Percentiles rank a stretch among this genome's conserved stretches.
These are phyloP conservation scores for Trametes villosa DNA, from an alignment of 768 basidiomycete genomes.

Conservation along the genomic window DNA sequence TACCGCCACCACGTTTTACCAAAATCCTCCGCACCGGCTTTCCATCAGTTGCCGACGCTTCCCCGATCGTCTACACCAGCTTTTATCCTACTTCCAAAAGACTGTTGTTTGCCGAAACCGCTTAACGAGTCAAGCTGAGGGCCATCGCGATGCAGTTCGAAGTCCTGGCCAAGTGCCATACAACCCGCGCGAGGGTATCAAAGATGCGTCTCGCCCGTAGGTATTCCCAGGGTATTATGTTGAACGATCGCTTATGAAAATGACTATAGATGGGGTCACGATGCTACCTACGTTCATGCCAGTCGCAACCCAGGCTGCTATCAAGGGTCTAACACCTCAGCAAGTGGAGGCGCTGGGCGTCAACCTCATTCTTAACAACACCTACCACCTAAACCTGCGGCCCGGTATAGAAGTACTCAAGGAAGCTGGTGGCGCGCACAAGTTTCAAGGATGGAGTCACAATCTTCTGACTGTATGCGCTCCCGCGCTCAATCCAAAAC, in stretches of 20 bases:
- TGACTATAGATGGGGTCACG: slow-evolving; percentile 70
- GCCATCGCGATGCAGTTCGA: slow-evolving; percentile 73
- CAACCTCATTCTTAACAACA: slow-evolving; percentile 86
- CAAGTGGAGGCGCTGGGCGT: slow-evolving; percentile 83
- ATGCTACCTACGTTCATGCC: slow-evolving; percentile 93
- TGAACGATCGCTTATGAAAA: slow-evolving; percentile 4
- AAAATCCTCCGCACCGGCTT: neutral
- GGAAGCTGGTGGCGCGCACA: slow-evolving; percentile 83
- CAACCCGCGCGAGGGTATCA: slow-evolving; percentile 84
- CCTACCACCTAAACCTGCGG: slow-evolving; percentile 87
- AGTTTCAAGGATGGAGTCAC: slow-evolving; percentile 85
- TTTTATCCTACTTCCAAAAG: neutral
- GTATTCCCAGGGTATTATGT: slow-evolving; percentile 33
- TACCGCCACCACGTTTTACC: slow-evolving; percentile 19
- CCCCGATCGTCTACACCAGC: neutral
- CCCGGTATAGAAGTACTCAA: slow-evolving; percentile 78
- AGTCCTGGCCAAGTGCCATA: slow-evolving; percentile 78
- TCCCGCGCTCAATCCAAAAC: neutral
- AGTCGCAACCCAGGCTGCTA: slow-evolving; percentile 89
- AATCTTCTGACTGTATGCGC: slow-evolving; percentile 77
- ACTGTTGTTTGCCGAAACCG: neutral
- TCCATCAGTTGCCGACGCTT: neutral
- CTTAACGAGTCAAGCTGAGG: slow-evolving; percentile 1
- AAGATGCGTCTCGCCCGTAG: slow-evolving; percentile 81
- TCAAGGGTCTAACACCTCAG: slow-evolving; percentile 87